phyloP scores from a whole-genome alignment of 2,329 filamentous ascomycete genomes.

The Sordariomycetes sp. region DNA sequence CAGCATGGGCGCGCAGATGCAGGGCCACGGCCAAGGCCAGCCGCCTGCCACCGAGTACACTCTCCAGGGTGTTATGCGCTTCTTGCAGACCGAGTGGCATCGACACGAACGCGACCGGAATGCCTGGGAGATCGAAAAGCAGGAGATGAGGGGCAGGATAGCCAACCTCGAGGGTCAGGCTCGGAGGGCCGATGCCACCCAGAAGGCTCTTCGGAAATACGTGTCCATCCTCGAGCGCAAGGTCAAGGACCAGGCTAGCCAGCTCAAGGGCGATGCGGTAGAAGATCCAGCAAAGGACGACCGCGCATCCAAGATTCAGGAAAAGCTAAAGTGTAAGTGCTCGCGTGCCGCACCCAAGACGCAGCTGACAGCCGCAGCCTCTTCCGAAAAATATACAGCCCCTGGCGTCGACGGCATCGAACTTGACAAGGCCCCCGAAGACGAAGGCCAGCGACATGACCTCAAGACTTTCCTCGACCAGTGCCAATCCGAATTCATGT shows the following conservation, averaged over 20 bases:
- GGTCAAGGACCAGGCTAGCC: conserved; percentile 70
- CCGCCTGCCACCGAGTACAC: conserved; percentile 55
- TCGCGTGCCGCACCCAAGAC: conserved; percentile 1
- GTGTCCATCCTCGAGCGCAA: conserved; percentile 83
- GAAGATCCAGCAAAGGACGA: conserved; percentile 37
- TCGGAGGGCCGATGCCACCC: conserved; percentile 76
- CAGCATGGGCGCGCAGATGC: conserved; percentile 30
- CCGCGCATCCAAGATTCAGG: conserved; percentile 42
- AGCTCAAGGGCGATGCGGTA: conserved; percentile 43
- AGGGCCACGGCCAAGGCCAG: conserved; percentile 36
- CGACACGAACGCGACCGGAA: conserved; percentile 95
- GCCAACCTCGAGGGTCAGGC: conserved; percentile 86
- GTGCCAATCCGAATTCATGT: conserved; percentile 57
- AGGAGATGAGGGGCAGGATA: conserved; percentile 98
- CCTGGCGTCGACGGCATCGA: conserved; percentile 37
- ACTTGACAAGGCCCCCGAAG: conserved; percentile 35
- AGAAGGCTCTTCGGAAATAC: conserved; percentile 84
- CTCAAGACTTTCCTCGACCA: conserved; percentile 55
- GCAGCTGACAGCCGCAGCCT: conserved; percentile 18
- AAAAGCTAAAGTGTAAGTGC: conserved; percentile 43
- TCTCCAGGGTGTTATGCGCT: conserved; percentile 85
- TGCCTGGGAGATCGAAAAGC: conserved; percentile 97
- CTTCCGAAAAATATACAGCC: conserved; percentile 29
- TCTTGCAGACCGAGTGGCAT: conserved; percentile 98
- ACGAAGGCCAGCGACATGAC: conserved; percentile 40